These are phyloP conservation scores for Trypanosoma lewisi DNA, from an alignment of 208 protist genomes.

Conservation along the genomic window DNA sequence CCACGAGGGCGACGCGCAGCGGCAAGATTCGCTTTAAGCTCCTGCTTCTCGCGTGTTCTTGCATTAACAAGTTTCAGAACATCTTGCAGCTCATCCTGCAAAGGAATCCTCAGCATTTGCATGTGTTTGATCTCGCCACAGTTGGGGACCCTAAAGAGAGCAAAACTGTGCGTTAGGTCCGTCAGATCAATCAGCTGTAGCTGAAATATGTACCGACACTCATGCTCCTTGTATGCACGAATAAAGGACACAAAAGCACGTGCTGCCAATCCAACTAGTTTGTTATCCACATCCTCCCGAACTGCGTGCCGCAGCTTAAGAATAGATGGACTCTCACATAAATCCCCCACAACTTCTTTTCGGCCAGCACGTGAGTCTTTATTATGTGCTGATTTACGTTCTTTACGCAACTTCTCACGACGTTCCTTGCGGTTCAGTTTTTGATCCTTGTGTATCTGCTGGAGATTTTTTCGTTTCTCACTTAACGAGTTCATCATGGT, in stretches of 20 bases:
- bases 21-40: slow-evolving; percentile 51
- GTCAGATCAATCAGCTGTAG: slow-evolving; percentile 93
- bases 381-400: slow-evolving; percentile 41
- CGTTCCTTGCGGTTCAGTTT: slow-evolving; percentile 68
- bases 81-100: slow-evolving; percentile 79
- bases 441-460: slow-evolving; percentile 72
- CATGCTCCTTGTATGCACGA: slow-evolving; percentile 94
- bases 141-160: slow-evolving; percentile 87
- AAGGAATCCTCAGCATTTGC: slow-evolving; percentile 67
- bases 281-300: slow-evolving; percentile 37
- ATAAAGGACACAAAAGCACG: slow-evolving; percentile 92
- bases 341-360: slow-evolving; percentile 72
- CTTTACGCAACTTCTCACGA: slow-evolving; percentile 58
- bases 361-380: slow-evolving; percentile 4
- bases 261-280: slow-evolving; percentile 74
- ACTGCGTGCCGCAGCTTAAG: slow-evolving; percentile 59
- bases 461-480: slow-evolving; percentile 67
- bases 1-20: slow-evolving; percentile 1
- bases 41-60: slow-evolving; percentile 54
- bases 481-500: slow-evolving; percentile 68
- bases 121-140: slow-evolving; percentile 90
- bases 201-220: slow-evolving; percentile 93
- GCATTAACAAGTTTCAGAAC: slow-evolving; percentile 48
- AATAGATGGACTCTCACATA: slow-evolving; percentile 72
- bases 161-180: slow-evolving; percentile 93